A percentile compares a stretch with the other conserved stretches of the same genome.
These are phyloP conservation scores for Gigaspora rosea DNA, from an alignment of 192 early-diverging fungal species.

Conservation along the genomic window DNA sequence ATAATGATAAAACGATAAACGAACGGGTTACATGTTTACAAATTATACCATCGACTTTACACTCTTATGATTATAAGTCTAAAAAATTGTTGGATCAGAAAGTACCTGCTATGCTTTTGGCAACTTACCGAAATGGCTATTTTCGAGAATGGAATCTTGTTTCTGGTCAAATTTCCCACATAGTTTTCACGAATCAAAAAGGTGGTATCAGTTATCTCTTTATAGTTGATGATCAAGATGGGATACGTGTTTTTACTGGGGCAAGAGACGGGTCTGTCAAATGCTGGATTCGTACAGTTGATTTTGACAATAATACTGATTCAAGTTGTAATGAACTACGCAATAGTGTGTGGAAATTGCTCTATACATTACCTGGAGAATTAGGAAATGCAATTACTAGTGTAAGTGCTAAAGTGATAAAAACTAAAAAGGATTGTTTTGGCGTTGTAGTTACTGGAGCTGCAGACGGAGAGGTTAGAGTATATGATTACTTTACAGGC, in stretches of 20 bases:
- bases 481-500: conserved; percentile 24
- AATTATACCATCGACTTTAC: background rate
- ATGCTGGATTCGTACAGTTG: conserved; percentile 17
- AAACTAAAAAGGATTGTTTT: conserved; percentile 4
- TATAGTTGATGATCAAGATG: background rate
- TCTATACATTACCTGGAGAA: conserved; percentile 22
- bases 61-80: background rate
- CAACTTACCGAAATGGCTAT: conserved; percentile 25
- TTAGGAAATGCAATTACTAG: conserved; percentile 17
- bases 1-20: background rate
- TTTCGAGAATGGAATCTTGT: conserved; percentile 30
- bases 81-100: background rate
- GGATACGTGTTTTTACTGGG: conserved; percentile 8
- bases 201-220: conserved; percentile 26
- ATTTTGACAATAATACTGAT: background rate
- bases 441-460: conserved; percentile 26
- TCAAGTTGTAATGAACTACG: background rate
- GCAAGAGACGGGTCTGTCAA: conserved; percentile 29
- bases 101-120: conserved; percentile 2
- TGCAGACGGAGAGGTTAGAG: conserved; percentile 25
- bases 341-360: conserved; percentile 15
- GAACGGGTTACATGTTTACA: conserved; percentile 32
- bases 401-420: conserved; percentile 18
- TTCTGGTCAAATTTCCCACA: conserved; percentile 18
- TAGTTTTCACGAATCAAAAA: conserved; percentile 30